Conservation (phyloP, 2,329 filamentous ascomycete genomes). For the Byssochlamys sp. region DNA sequence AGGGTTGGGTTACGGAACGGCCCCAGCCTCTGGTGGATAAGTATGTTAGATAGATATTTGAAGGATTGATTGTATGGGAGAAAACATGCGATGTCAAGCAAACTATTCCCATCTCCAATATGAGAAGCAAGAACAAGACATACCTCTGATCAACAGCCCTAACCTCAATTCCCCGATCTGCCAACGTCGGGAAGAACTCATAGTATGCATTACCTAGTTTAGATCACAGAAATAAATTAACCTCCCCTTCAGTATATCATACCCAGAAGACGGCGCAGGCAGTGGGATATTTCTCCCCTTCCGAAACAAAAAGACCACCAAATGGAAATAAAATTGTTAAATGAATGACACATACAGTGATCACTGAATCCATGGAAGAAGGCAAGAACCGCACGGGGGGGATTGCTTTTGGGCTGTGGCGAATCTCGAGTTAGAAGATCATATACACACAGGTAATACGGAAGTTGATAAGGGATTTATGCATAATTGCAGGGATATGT, state of each 20-base stretch:
- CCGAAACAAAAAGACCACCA: too few species aligned
- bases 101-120: too few species aligned
- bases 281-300: too few species aligned
- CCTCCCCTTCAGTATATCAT: background rate
- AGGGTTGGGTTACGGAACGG: slow-evolving; percentile 52
- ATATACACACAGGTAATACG: background rate
- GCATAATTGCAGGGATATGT: too few species aligned
- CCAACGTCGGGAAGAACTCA: slow-evolving; percentile 61
- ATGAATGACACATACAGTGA: slow-evolving; percentile 42
- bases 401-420: slow-evolving; percentile 42
- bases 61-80: too few species aligned
- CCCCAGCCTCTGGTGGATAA: slow-evolving; percentile 61
- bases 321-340: background rate
- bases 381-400: slow-evolving; percentile 60
- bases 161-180: slow-evolving; percentile 62
- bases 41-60: background rate
- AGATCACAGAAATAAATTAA: too few species aligned
- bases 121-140: slow-evolving; percentile 2
- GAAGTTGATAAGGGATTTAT: too few species aligned
- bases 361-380: slow-evolving; percentile 88
- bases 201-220: slow-evolving; percentile 58
- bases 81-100: too few species aligned
- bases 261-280: too few species aligned
- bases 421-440: background rate
- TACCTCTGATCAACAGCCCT: slow-evolving; percentile 68